These are phyloP conservation scores for Gossypium arboreum DNA, from an alignment of 345 rosid species.

Conservation along the genomic window DNA sequence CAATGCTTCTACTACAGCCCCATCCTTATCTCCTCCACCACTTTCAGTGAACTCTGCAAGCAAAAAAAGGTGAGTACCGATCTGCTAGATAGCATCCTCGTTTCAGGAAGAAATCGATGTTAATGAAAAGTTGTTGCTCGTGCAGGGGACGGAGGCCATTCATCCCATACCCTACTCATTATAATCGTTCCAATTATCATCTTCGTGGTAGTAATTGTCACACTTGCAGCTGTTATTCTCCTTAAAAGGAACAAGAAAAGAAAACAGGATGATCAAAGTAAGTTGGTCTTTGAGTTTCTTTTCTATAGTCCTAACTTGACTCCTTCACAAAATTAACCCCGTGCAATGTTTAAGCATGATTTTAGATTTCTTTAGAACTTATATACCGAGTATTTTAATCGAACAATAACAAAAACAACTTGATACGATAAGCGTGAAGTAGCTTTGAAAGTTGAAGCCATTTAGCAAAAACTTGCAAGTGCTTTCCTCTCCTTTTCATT, in stretches of 20 bases:
- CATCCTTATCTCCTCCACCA: conserved; percentile 11
- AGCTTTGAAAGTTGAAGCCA: background rate
- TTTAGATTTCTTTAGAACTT: background rate
- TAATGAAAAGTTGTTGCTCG: background rate
- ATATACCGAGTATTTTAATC: background rate
- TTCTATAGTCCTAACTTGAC: background rate
- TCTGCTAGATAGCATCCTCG: background rate
- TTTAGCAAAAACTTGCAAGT: background rate
- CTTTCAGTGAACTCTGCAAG: background rate
- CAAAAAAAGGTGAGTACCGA: background rate
- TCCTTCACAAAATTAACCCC: background rate
- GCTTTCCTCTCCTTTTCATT: background rate
- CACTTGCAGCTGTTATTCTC: conserved; percentile 10
- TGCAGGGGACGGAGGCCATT: conserved; percentile 1
- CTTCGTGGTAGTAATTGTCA: conserved; percentile 7
- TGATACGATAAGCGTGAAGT: background rate
- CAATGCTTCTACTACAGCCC: conserved; percentile 5
- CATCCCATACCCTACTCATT: conserved; percentile 9
- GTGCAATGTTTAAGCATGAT: background rate
- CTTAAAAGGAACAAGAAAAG: conserved; percentile 9
- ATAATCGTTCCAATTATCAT: conserved; percentile 24
- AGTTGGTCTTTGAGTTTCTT: background rate
- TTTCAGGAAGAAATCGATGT: background rate
- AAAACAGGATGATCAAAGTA: background rate
- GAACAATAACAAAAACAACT: background rate